These are phyloP conservation scores for Pseudogymnoascus sp. DNA, from an alignment of 2,329 filamentous ascomycete genomes.

Conservation along the genomic window DNA sequence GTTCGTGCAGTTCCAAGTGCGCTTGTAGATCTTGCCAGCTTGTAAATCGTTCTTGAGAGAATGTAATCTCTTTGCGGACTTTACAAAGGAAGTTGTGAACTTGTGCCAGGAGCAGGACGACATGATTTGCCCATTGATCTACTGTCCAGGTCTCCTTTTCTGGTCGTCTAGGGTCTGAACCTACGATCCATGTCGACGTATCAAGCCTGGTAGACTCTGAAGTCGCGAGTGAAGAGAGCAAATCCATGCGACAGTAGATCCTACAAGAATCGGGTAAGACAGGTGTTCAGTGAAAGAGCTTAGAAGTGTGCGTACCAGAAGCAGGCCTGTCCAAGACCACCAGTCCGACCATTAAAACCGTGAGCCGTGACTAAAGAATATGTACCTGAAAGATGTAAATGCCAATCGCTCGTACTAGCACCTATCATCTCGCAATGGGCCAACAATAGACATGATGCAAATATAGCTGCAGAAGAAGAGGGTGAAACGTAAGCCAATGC, in stretches of 20 bases:
- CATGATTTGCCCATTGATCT: constrained; percentile 7
- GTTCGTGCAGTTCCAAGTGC: background rate
- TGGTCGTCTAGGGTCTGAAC: background rate
- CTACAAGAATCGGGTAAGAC: too few relatives aligned
- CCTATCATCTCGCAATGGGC: constrained; percentile 43
- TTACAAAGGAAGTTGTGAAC: background rate
- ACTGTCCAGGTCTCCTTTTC: background rate
- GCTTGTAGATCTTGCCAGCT: background rate
- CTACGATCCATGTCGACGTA: constrained; percentile 1
- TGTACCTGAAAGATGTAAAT: constrained; percentile 48
- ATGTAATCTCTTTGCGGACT: background rate
- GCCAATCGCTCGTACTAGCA: constrained; percentile 43
- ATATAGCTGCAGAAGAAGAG: constrained; percentile 26
- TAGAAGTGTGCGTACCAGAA: constrained; percentile 41
- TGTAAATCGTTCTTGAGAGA: background rate
- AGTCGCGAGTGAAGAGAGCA: constrained; percentile 10
- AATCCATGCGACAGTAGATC: constrained; percentile 11
- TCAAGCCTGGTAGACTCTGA: background rate
- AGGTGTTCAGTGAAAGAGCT: too few relatives aligned
- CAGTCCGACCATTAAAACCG: constrained; percentile 42
- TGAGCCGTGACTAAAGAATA: constrained; percentile 45
- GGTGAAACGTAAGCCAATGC: constrained; percentile 37
- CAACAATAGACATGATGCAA: constrained; percentile 41
- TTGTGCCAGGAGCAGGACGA: background rate
- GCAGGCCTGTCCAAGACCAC: constrained; percentile 41